Evolutionary conservation across 192 early-diverging fungal genomes (phyloP), one percentile per base, ranked within the genome.

Genomic region (Pilobolus umbonatus): DNA sequence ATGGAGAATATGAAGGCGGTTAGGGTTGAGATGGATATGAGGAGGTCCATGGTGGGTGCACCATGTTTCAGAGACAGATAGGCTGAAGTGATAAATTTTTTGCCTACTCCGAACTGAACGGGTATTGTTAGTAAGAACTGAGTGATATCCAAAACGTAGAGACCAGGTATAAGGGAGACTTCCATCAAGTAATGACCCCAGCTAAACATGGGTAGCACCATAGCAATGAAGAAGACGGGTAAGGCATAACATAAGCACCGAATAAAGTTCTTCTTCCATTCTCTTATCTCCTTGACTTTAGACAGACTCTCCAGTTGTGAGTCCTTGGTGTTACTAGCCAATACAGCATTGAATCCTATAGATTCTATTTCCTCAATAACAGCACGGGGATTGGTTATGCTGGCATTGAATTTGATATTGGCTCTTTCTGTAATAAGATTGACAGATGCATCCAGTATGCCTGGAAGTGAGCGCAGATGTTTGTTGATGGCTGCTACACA

Each of bases 21-120:
- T 35, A 90, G 69, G 1, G 96, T 99, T 4, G 93, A 91, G 9
- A 96, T 74, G 1, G 84, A 76, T 22, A 99, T 82, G 22, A 99
- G 72, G 32, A 96, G 90, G 63, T 99, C 96, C 96, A 99, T 99
- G 53, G 90, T 98, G 58, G 94, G 92, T 35, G 81, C 83, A 5
- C 52, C 82, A 52, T 96, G 93, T 38, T 71, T 67, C 22, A 96
- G 58, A 0, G 94, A 84, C 63, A 88, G 88, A 67, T 80, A 91
- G 0, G 94, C 85, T 24, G 86, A 76, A 17, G 36, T 42, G 57
- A 93, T 90, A 75, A 98, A 98, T 25, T 81, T 73, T 21, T 69
- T 58, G 0, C 94, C 96, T 10, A 97, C 69, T 8, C 83, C 82
- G 76, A 98, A 97, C 78, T 97, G 94, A 14, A 96, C 87, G 28